Percentiles rank a stretch among this genome's conserved stretches.
phyloP scores from a whole-genome alignment of 1,284 basidiomycete genomes.

The Cutaneotrichosporon dermatis region DNA sequence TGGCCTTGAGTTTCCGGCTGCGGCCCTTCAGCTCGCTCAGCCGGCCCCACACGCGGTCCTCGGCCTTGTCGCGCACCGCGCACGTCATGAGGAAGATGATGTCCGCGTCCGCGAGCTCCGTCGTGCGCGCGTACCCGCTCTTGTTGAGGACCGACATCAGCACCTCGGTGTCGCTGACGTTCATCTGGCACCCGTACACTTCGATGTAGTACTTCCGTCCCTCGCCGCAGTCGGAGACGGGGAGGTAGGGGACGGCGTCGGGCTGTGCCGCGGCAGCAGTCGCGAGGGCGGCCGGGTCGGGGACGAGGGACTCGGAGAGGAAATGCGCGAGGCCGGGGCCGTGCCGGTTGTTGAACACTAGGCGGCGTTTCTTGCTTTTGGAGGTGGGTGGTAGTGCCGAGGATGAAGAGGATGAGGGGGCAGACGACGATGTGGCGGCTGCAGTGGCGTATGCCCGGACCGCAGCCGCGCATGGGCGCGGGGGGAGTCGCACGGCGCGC shows the following conservation, averaged over 20 bases:
- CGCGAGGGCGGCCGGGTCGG: not conserved
- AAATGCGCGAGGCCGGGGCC: conserved; percentile 4
- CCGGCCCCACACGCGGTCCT: conserved; percentile 6
- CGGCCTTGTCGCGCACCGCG: conserved; percentile 8
- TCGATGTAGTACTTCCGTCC: conserved; percentile 8
- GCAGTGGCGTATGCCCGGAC: not conserved
- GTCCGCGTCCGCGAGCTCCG: conserved; percentile 4
- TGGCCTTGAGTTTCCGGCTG: not conserved
- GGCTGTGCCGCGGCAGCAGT: not conserved
- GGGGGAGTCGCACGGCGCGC: no score
- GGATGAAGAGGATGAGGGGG: not conserved
- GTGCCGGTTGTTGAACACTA: conserved; percentile 6
- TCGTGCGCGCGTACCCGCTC: conserved; percentile 6
- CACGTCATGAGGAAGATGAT: conserved; percentile 10
- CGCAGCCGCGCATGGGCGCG: no score
- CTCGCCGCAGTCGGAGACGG: conserved; percentile 7
- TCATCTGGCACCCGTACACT: conserved; percentile 11
- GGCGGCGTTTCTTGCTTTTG: not conserved
- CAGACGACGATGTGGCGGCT: not conserved
- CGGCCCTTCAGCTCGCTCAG: conserved; percentile 2
- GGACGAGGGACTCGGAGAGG: conserved; percentile 7
- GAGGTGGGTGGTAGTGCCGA: no score
- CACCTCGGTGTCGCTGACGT: conserved; percentile 8
- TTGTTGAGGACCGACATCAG: conserved; percentile 8
- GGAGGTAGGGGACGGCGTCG: conserved; percentile 3